Percentiles rank a stretch among this genome's conserved stretches.
Evolutionary conservation across 148 eudicot species (phyloP).

Genomic region (Camellia lanceoleosa): DNA sequence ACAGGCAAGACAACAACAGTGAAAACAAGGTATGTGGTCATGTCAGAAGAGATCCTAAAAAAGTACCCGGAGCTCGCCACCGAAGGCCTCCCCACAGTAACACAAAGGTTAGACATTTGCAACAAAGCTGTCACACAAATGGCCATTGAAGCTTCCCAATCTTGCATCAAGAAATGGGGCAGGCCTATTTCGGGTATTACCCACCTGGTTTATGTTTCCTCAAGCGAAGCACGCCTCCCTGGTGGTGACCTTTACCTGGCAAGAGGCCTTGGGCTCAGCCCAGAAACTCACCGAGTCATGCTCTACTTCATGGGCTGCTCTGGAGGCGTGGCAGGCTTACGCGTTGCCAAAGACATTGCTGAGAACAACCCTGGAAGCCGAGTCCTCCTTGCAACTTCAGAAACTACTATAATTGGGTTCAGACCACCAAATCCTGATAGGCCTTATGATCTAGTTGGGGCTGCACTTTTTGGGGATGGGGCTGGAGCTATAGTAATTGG

Average conservation of each 20-base stretch:
- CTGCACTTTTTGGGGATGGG: slow-evolving; percentile 93
- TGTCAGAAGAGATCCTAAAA: slow-evolving; percentile 88
- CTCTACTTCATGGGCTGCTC: slow-evolving; percentile 92
- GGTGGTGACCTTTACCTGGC: slow-evolving; percentile 92
- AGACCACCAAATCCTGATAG: slow-evolving; percentile 73
- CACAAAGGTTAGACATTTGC: slow-evolving; percentile 84
- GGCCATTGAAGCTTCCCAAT: slow-evolving; percentile 84
- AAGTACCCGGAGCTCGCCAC: slow-evolving; percentile 83
- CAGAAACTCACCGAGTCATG: slow-evolving; percentile 68
- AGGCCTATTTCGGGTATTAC: slow-evolving; percentile 73
- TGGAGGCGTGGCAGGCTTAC: slow-evolving; percentile 88
- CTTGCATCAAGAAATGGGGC: slow-evolving; percentile 79
- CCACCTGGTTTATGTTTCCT: slow-evolving; percentile 92
- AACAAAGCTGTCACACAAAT: slow-evolving; percentile 86
- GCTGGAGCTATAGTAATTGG: slow-evolving; percentile 93
- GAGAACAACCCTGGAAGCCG: slow-evolving; percentile 96
- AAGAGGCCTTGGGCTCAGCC: slow-evolving; percentile 71
- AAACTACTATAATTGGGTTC: slow-evolving; percentile 85
- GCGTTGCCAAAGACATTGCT: slow-evolving; percentile 88
- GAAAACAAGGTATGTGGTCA: slow-evolving; percentile 92
- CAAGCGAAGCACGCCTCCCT: slow-evolving; percentile 88
- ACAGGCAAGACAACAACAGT: slow-evolving; percentile 95
- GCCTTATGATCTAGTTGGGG: slow-evolving; percentile 89
- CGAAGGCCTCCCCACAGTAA: slow-evolving; percentile 82
- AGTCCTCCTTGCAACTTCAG: slow-evolving; percentile 79